Evolutionary conservation across 495 filamentous ascomycete genomes (phyloP), one percentile per base, ranked within the genome.

Genomic region (Aspergillus haitiensis): DNA sequence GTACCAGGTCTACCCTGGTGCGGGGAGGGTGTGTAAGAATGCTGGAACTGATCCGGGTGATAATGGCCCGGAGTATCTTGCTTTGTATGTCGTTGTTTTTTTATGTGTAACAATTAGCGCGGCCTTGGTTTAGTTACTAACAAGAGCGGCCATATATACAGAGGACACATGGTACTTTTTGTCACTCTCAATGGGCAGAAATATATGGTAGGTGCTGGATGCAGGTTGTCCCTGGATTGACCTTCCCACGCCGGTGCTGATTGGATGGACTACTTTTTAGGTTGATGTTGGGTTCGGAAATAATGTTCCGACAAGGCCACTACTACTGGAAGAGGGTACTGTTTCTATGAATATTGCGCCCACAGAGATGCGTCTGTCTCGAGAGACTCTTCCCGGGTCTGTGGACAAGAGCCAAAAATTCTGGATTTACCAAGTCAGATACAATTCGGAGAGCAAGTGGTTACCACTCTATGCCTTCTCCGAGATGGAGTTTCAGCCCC

Each of bases 281-380:
- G 79, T 91, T 16, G 90, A 93, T 64, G 88, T 92, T 9, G 88
- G 84, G 8, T 92, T 91, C 62, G 89, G 90, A 16, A 77, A 74
- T 48, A 77, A 82, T 55, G 79, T 81, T 7, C 78, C 82, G 5
- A 82, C 81, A 27, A 61, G 71, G 12, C 84, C 87, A 15, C 61
- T 90, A 52, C 76, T 70, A 5, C 70, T 89, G 5, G 67, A 73
- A 46, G 73, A 78, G 12, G 77, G 75, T 3, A 55, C 60, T 16
- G 68, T 78, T 9, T 68, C 75, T 45, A 56, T 62, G 9, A 71
- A 73, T 36, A 76, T 85, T 27, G 76, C 76, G 3, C 72, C 78
- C 18, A 74, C 80, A 32, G 72, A 83, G 61, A 75, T 82, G 61
- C 77, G 83, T 6, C 65, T 84, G 5, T 59, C 77, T 48, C 71